Percentiles rank a stretch among this genome's conserved stretches.
phyloP scores from a whole-genome alignment of 345 rosid species.

The Gossypium thurberi region DNA sequence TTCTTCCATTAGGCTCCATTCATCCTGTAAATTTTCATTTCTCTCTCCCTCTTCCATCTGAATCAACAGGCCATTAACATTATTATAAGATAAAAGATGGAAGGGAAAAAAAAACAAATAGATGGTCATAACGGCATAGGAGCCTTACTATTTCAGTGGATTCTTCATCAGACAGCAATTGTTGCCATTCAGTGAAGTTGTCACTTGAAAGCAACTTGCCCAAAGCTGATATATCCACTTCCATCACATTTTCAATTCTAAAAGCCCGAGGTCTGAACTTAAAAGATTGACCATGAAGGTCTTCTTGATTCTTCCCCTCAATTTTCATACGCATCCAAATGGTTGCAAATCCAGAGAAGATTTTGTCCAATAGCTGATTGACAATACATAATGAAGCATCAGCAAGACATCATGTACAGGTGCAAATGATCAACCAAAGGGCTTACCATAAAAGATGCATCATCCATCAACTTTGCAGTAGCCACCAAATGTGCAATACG shows the following conservation, averaged over 20 bases:
- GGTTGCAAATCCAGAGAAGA: slow-evolving; percentile 51
- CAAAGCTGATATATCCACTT: slow-evolving; percentile 59
- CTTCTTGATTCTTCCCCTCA: slow-evolving; percentile 55
- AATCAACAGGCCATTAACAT: slow-evolving; percentile 8
- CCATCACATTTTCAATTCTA: slow-evolving; percentile 64
- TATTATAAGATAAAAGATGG: slow-evolving; percentile 7
- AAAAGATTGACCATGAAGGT: slow-evolving; percentile 48
- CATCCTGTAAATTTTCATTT: slow-evolving; percentile 50
- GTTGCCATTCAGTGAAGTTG: slow-evolving; percentile 69
- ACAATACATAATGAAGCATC: slow-evolving; percentile 21
- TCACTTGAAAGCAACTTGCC: slow-evolving; percentile 48
- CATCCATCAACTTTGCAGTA: slow-evolving; percentile 49
- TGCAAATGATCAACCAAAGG: neutral
- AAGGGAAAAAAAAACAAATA: slow-evolving; percentile 1
- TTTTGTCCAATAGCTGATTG: slow-evolving; percentile 54
- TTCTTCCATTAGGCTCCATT: slow-evolving; percentile 62
- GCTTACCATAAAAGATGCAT: slow-evolving; percentile 59
- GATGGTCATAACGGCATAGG: slow-evolving; percentile 10
- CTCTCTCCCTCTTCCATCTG: slow-evolving; percentile 48
- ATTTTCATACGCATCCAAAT: slow-evolving; percentile 77
- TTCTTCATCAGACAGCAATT: slow-evolving; percentile 62
- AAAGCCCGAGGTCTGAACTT: slow-evolving; percentile 76
- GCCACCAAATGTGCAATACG: slow-evolving; percentile 58
- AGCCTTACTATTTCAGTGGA: slow-evolving; percentile 39
- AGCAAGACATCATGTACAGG: neutral